phyloP scores from a whole-genome alignment of 176 grass and related monocot genomes.

The Phyllostachys edulis region DNA sequence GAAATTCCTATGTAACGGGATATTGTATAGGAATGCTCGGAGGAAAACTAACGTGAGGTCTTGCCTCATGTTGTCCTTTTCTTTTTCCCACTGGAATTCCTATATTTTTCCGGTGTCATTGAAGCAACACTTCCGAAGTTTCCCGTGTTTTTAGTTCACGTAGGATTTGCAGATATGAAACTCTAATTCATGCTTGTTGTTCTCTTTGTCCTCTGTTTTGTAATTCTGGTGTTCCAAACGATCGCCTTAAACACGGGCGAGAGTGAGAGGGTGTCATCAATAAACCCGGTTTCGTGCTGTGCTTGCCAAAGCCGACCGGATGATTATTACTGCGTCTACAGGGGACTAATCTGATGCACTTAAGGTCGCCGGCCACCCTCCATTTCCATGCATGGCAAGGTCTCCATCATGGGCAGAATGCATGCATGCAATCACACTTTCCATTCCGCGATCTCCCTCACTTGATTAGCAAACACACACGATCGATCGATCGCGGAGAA shows the following conservation, averaged over 20 bases:
- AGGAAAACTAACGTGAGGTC: background rate
- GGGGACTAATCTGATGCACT: constrained; percentile 12
- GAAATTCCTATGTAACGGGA: too few relatives aligned
- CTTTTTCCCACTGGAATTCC: background rate
- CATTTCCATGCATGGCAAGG: background rate
- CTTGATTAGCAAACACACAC: background rate
- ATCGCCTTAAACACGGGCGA: background rate
- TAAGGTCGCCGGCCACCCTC: background rate
- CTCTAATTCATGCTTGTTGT: too few relatives aligned
- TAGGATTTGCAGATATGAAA: too few relatives aligned
- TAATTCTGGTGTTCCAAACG: too few relatives aligned
- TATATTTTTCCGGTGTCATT: background rate
- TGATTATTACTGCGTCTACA: constrained; percentile 3
- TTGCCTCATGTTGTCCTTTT: background rate
- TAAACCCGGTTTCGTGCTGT: background rate
- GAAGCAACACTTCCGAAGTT: background rate
- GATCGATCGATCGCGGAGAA: background rate
- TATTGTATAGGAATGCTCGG: background rate
- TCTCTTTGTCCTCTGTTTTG: too few relatives aligned
- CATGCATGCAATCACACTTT: background rate
- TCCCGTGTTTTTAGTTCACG: background rate
- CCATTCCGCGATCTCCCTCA: background rate
- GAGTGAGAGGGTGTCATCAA: background rate
- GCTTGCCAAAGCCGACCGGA: constrained; percentile 24
- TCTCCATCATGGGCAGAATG: constrained; percentile 28